Base-by-base conservation (phyloP, 208 protist genomes). In the Leptomonas seymouri region DNA sequence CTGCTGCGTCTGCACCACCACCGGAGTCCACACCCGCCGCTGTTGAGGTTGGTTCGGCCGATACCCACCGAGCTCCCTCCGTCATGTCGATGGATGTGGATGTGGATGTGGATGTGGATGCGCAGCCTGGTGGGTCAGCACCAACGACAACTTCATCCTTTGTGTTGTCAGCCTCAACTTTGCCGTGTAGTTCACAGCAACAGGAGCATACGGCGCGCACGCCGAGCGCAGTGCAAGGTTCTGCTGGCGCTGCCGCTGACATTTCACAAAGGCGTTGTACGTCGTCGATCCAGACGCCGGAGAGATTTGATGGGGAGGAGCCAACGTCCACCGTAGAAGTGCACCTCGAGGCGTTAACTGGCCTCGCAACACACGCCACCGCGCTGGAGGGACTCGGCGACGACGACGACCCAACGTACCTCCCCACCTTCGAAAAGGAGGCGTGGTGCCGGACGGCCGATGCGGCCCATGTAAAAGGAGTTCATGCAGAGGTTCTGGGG, bases 311-410 rank as follows among this genome's bases (percentile, higher is more conserved):
- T 7, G 44, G 50, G 41, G 41, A 9, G 16, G n/a, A 30, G 41
- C 5, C 25, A 15, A 60, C 23, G 9, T 9, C 7, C 21, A 28
- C 21, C 15, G 49, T 6, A 4, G 49, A 60, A 1, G 56, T 1
- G n/a, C 46, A 3, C 3, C 1, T 21, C 11, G 61, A 48, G 30
- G 31, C 39, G 31, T 23, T 36, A 1, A 20, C 46, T 0, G 61
- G 46, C 18, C 60, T 71, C n/a, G 59, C 53, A 14, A 62, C 60
- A 12, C 67, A 72, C 57, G 67, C 67, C 16, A 80, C 46, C 44
- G 63, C 53, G n/a, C n/a, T 57, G 14, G 48, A 50, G 16, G 36
- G 34, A 54, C 5, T n/a, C 34, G 18, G 14, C 25, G 12, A 1
- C 12, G 20, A 11, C 12, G 12, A 1, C 12, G 20, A 11, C 12